phyloP scores from a whole-genome alignment of 495 filamentous ascomycete species.

The Choiromyces venosus region DNA sequence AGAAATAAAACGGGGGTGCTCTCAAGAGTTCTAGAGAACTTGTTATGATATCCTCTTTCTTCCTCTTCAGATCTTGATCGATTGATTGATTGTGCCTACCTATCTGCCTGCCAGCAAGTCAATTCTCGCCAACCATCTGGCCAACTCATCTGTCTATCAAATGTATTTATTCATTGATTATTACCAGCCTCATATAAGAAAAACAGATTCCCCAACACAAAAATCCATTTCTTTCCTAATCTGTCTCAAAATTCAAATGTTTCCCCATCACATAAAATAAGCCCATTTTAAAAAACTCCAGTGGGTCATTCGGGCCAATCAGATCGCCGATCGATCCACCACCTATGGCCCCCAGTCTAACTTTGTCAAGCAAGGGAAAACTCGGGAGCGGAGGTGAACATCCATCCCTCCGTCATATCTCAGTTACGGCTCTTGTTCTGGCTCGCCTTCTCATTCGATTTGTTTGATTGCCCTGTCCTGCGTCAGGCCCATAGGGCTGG shows the following conservation, averaged over 20 bases:
- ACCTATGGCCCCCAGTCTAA: neutral
- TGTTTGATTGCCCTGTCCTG: conserved; percentile 38
- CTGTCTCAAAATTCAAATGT: neutral
- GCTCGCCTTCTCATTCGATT: conserved; percentile 33
- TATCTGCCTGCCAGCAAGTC: neutral
- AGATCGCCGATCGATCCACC: conserved; percentile 23
- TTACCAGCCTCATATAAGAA: neutral
- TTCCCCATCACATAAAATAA: neutral
- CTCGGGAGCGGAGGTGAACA: conserved; percentile 22
- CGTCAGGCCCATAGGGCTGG: conserved; percentile 36
- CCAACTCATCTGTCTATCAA: conserved; percentile 24
- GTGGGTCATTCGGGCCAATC: conserved; percentile 21
- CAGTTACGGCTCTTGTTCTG: conserved; percentile 29
- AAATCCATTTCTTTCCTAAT: neutral
- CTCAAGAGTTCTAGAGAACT: neutral
- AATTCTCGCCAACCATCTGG: conserved; percentile 23
- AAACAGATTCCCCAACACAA: neutral
- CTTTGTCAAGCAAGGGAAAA: neutral
- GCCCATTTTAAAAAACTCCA: neutral
- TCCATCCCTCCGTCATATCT: conserved; percentile 38
- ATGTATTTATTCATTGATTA: neutral
- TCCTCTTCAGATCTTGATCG: conserved; percentile 25
- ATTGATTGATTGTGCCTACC: conserved; percentile 29
- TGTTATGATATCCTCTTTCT: conserved; percentile 5
- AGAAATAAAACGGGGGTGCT: neutral